Conservation (phyloP, 2,329 filamentous ascomycete genomes). For the Diplodia seriata region DNA sequence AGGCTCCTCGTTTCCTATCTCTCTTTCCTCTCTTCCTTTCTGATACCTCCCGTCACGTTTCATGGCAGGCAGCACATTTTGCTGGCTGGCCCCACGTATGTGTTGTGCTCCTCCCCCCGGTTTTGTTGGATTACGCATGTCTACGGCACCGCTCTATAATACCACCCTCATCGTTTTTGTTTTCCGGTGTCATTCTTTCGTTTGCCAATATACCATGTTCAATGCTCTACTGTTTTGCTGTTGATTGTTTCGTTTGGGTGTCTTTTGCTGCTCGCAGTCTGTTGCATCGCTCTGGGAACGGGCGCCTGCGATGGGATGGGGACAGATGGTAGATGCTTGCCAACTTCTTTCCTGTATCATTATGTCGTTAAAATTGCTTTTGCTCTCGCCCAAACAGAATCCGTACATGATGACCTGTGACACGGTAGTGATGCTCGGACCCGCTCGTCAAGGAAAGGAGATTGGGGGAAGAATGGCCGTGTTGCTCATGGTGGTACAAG, state of each 20-base stretch:
- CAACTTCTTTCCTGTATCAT: conserved; percentile 27
- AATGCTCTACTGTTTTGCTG: conserved; percentile 9
- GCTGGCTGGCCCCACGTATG: conserved; percentile 33
- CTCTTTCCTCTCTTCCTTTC: conserved; percentile 25
- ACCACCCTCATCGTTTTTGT: conserved; percentile 27
- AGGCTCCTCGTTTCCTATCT: conserved; percentile 28
- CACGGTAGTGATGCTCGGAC: not conserved
- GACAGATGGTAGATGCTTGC: conserved; percentile 5
- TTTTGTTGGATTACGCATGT: conserved; percentile 30
- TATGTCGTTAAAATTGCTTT: conserved; percentile 30
- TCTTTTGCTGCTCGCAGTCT: conserved; percentile 12
- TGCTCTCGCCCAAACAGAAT: conserved; percentile 17
- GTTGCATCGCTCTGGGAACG: conserved; percentile 11
- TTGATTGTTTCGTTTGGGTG: conserved; percentile 9
- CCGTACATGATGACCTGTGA: conserved; percentile 16
- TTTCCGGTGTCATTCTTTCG: conserved; percentile 32
- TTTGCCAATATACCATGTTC: conserved; percentile 33
- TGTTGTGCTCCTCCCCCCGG: conserved; percentile 31
- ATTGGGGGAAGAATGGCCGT: not conserved
- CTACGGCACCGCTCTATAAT: conserved; percentile 31
- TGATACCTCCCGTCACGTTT: conserved; percentile 28
- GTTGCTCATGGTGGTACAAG: conserved; percentile 13
- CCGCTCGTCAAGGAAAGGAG: not conserved
- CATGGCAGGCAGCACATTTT: conserved; percentile 26
- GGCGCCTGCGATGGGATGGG: conserved; percentile 2